These are phyloP conservation scores for Candida ulmi DNA, from an alignment of 805 yeast species.

Conservation along the genomic window DNA sequence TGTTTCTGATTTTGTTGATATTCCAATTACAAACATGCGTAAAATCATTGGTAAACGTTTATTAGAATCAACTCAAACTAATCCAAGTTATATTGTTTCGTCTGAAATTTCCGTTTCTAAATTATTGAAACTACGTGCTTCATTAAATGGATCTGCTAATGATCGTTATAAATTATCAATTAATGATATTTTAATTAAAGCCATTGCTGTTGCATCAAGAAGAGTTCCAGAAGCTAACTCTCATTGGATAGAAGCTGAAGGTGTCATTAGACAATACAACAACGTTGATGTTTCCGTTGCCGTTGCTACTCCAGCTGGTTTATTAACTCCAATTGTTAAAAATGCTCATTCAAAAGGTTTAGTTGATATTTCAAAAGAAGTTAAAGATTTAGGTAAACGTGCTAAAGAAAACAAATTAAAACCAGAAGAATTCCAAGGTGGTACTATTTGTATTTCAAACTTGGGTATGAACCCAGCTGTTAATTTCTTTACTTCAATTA, in stretches of 20 bases:
- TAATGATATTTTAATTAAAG: conserved; percentile 92
- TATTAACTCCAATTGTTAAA: conserved; percentile 92
- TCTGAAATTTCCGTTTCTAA: conserved; percentile 83
- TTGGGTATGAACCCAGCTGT: conserved; percentile 98
- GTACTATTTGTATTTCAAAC: conserved; percentile 97
- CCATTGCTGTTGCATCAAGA: conserved; percentile 82
- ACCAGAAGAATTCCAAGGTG: conserved; percentile 99
- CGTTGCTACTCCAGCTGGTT: conserved; percentile 96
- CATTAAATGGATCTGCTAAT: conserved; percentile 79
- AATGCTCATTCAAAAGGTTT: conserved; percentile 87
- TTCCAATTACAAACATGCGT: conserved; percentile 89
- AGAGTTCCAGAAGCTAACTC: conserved; percentile 94
- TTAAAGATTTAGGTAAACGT: conserved; percentile 91
- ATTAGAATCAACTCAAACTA: conserved; percentile 73
- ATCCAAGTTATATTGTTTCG: conserved; percentile 91
- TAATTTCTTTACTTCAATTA: conserved; percentile 86
- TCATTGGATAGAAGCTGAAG: conserved; percentile 85
- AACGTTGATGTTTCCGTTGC: conserved; percentile 97
- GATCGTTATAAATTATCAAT: conserved; percentile 89
- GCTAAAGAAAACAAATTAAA: conserved; percentile 89
- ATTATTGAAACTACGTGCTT: conserved; percentile 84
- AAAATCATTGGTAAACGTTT: conserved; percentile 88
- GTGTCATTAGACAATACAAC: conserved; percentile 85
- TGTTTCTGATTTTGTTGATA: conserved; percentile 64
- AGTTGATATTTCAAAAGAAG: conserved; percentile 69